phyloP scores from a whole-genome alignment of 768 basidiomycete species.

The Leccinum boreale region DNA sequence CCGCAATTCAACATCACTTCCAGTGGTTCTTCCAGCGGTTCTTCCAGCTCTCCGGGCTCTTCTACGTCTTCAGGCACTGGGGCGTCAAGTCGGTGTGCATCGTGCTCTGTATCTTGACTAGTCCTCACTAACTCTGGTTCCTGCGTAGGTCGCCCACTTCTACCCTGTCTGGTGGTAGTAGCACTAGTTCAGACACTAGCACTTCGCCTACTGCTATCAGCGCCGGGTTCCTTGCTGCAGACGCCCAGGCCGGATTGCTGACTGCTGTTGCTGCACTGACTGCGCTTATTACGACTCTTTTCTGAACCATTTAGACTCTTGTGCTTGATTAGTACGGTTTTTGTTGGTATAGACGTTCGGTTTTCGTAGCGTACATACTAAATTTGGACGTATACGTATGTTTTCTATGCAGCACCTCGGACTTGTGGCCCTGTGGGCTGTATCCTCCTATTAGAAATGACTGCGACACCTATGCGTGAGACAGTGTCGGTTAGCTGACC shows the following conservation, averaged over 20 bases:
- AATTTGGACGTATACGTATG: background rate
- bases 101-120: background rate
- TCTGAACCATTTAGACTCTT: constrained; percentile 13
- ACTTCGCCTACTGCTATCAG: constrained; percentile 27
- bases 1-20: constrained; percentile 50
- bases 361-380: background rate
- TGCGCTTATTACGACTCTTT: constrained; percentile 26
- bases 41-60: constrained; percentile 8
- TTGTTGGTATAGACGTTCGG: background rate
- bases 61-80: constrained; percentile 10
- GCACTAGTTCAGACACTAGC: constrained; percentile 26
- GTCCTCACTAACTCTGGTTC: background rate
- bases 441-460: background rate
- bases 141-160: constrained; percentile 9
- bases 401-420: background rate
- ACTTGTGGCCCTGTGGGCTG: background rate
- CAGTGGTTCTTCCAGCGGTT: constrained; percentile 5
- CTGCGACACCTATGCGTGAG: background rate
- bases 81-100: constrained; percentile 4
- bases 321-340: background rate
- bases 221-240: constrained; percentile 30
- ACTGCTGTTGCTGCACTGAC: constrained; percentile 35
- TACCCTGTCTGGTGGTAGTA: constrained; percentile 17
- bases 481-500: background rate
- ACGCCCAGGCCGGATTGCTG: constrained; percentile 32